A percentile compares a stretch with the other conserved stretches of the same genome.
These are phyloP conservation scores for Rutidosis leptorrhynchoides DNA, from an alignment of 129 eudicot genomes.

Conservation along the genomic window DNA sequence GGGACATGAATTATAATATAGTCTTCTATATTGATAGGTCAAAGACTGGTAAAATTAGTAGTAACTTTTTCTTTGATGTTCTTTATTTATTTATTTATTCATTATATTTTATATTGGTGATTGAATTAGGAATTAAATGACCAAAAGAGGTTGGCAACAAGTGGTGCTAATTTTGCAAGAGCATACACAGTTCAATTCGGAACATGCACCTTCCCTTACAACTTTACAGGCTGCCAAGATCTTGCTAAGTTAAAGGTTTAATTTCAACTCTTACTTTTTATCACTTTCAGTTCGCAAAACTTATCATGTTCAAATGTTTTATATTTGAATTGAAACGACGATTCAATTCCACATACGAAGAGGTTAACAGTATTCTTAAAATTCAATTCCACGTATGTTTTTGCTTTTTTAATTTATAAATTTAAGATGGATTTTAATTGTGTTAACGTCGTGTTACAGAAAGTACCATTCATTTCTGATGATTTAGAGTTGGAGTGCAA, in stretches of 20 bases:
- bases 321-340: background rate
- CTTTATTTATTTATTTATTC: background rate
- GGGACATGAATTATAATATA: too few species aligned
- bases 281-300: background rate
- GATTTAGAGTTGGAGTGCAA: constrained; percentile 85
- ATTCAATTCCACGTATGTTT: background rate
- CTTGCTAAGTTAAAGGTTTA: constrained; percentile 90
- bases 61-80: too few species aligned
- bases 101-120: background rate
- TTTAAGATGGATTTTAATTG: background rate
- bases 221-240: constrained; percentile 99
- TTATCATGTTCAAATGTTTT: background rate
- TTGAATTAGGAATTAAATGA: constrained; percentile 74
- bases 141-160: constrained; percentile 92
- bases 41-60: too few species aligned
- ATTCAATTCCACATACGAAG: background rate
- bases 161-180: constrained; percentile 96
- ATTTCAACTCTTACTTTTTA: background rate
- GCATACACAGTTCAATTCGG: constrained; percentile 94
- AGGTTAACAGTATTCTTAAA: background rate
- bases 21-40: too few species aligned
- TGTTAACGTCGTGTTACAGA: constrained; percentile 50
- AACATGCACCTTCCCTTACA: constrained; percentile 95
- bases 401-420: background rate
- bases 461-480: constrained; percentile 87